Conservation (phyloP, 345 rosid genomes). For the Brassica cretica region DNA sequence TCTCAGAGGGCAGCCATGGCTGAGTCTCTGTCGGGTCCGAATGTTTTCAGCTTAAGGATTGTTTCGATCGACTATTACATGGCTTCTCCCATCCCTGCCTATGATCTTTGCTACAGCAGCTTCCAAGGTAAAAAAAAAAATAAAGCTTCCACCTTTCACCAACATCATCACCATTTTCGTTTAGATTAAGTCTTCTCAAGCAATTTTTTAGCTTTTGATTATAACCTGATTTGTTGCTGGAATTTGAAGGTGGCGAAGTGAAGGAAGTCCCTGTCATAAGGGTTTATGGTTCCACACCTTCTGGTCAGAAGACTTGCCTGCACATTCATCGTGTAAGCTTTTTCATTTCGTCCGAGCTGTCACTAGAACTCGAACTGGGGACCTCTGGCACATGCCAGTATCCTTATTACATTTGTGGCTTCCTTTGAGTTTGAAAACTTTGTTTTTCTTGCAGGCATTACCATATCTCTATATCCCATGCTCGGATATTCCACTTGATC, state of each 20-base stretch:
- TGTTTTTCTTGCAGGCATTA: slow-evolving; percentile 59
- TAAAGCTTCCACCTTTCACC: not conserved
- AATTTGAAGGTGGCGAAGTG: slow-evolving; percentile 68
- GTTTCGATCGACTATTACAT: slow-evolving; percentile 71
- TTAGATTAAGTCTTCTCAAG: not conserved
- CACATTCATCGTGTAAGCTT: slow-evolving; percentile 77
- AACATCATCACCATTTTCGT: not conserved
- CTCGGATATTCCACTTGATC: slow-evolving; percentile 54
- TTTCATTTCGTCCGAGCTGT: not conserved
- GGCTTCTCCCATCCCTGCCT: slow-evolving; percentile 75
- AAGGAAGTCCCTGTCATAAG: slow-evolving; percentile 85
- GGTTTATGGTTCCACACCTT: slow-evolving; percentile 86
- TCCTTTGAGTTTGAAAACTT: too few relatives aligned
- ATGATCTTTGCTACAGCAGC: slow-evolving; percentile 76
- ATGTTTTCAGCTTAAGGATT: slow-evolving; percentile 52
- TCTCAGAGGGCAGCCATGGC: slow-evolving; percentile 37
- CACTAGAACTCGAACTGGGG: too few relatives aligned
- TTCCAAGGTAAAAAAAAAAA: slow-evolving; percentile 58
- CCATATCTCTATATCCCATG: slow-evolving; percentile 85
- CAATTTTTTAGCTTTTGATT: not conserved
- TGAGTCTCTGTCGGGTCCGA: slow-evolving; percentile 52
- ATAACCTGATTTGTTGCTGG: not conserved
- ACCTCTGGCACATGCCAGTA: too few relatives aligned
- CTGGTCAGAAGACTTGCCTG: slow-evolving; percentile 93
- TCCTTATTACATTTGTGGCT: too few relatives aligned